Evolutionary conservation across 371 early-diverging fungal species (phyloP), one percentile per base, ranked within the genome.

Genomic region (Coemansia sp.): DNA sequence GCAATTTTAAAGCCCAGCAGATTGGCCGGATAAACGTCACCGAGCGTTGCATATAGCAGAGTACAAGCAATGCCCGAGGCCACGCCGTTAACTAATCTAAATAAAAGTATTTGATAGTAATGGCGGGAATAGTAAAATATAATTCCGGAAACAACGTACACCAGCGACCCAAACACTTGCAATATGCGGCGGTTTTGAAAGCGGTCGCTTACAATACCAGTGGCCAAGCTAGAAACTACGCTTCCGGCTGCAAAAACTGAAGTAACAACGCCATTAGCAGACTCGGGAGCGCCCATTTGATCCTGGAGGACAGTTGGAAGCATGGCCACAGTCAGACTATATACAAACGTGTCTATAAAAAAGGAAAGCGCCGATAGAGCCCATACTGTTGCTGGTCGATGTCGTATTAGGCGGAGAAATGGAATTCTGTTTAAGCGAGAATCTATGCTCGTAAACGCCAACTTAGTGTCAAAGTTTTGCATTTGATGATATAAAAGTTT

Each of bases 261-360:
- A 0, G 75, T 70, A 3, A 74, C 63, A 2, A 67, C 55, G 27
- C 75, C 75, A 47, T 74, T 74, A 13, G 67, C 53, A 14, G 75
- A 70, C 47, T 62, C 51, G 2, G 71, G 51, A n/a, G 71, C 63
- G 22, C 66, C 58, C 75, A 74, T 74, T 4, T 50, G 31, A 21
- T 45, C 39, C 45, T 74, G 75, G 11, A 74, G 60, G 4, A 74
- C 65, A 8, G 63, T 61, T 1, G 75, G 75, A 16, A 74, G 63
- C 26, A 59, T 63, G 16, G 75, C 55, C 5, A 74, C 67, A 0
- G 75, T 70, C 21, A 74, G 71, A 1, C 63, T 27, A 40, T 74
- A 74, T n/a, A 74, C 40, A 47, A 74, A 74, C 8, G 71, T 74
- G 29, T 74, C 75, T 1, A 74, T 60, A 24, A 70, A 74, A 10